Evolutionary conservation across 2,329 filamentous ascomycete genomes (phyloP), one percentile per base, ranked within the genome.

Genomic region (Apiospora saccharicola): DNA sequence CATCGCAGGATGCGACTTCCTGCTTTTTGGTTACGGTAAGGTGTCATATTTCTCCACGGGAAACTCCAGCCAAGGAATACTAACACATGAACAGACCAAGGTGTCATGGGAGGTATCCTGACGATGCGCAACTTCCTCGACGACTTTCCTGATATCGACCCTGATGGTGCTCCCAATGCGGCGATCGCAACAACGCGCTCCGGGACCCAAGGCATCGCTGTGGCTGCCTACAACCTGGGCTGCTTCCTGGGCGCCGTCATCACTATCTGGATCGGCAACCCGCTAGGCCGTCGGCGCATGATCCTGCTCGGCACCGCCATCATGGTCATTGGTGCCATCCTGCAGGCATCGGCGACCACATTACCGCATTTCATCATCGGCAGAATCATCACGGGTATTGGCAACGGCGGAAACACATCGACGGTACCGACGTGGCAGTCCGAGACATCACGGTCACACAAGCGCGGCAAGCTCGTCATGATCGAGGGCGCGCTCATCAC

Each of bases 71-170:
- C 47, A 61, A 12, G 19, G 0, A 26, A 10, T 19, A 44, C n/a
- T 61, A 34, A 61, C 24, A 26, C 69, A 30, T 43, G 10, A n/a
- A 14, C 87, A 91, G 92, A 94, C 80, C 91, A 93, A 81, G 91
- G 92, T 78, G 91, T 94, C 13, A 94, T 93, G 87, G 93, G 91
- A 67, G 91, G 91, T 72, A 90, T 96, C 75, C 84, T 96, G 72
- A 94, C 92, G 3, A 87, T 95, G 77, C 82, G 87, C 26, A 86
- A 86, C 13, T 94, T 93, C 76, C 83, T 90, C 2, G 76, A 80
- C 2, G 81, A 83, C 22, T 91, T 91, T 75, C 89, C 88, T 0
- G 78, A 83, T 49, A 88, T 90, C 74, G 86, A 90, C 77, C 85
- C 87, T 5, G 79, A 83, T 16, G 79, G 81, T 34, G 77, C 79